These are phyloP conservation scores for Blastobotrys peoriensis DNA, from an alignment of 805 yeast species.

Conservation along the genomic window DNA sequence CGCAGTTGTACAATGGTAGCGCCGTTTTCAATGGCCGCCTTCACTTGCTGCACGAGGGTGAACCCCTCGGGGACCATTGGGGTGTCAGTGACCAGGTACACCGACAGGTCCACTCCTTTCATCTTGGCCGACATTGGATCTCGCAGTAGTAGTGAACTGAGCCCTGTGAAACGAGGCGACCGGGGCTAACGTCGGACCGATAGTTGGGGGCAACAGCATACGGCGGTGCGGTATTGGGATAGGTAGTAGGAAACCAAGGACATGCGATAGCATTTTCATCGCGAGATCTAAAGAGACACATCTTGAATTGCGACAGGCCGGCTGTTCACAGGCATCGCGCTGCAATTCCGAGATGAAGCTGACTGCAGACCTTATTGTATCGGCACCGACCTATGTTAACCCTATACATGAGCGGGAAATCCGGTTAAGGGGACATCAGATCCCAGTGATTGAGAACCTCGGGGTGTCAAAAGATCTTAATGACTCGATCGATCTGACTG, in stretches of 20 bases:
- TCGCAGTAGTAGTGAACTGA: no score
- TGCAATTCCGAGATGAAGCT: no score
- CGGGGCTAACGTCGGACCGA: no score
- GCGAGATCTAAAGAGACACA: no score
- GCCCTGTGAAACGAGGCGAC: no score
- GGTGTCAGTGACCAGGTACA: slow-evolving; percentile 78
- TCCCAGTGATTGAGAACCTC: slow-evolving; percentile 41
- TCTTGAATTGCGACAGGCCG: no score
- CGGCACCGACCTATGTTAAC: slow-evolving; percentile 47
- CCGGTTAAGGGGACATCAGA: slow-evolving; percentile 36
- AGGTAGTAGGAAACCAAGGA: no score
- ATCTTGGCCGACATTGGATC: neutral
- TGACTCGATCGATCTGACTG: slow-evolving; percentile 65
- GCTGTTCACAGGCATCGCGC: no score
- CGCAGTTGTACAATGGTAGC: slow-evolving; percentile 78
- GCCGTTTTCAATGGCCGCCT: slow-evolving; percentile 59
- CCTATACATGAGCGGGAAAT: slow-evolving; percentile 36
- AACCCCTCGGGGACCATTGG: slow-evolving; percentile 59
- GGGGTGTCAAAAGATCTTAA: slow-evolving; percentile 37
- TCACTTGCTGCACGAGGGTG: slow-evolving; percentile 53
- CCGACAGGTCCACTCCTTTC: slow-evolving; percentile 44
- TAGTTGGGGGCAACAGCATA: no score
- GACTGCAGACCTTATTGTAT: slow-evolving; percentile 43
- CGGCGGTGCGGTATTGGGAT: no score
- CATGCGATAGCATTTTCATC: no score